Conservation (phyloP, 2,329 filamentous ascomycete species). For the Apiospora arundinis region DNA sequence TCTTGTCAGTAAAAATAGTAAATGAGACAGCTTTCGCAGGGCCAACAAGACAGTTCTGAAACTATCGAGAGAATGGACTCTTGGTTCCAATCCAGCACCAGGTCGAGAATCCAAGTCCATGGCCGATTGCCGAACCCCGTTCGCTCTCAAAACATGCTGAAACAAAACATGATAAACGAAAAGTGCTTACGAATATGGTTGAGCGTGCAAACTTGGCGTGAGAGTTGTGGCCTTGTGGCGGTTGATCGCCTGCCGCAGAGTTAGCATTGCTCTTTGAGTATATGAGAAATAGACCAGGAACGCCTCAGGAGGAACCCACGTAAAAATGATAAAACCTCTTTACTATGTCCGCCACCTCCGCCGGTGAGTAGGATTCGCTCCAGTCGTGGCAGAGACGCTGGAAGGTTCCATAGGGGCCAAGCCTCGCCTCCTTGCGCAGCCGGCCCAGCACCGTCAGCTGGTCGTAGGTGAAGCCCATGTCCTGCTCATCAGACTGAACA, state of each 20-base stretch:
- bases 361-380: conserved; percentile 34
- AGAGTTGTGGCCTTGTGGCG: conserved; percentile 70
- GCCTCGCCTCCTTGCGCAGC: conserved; percentile 27
- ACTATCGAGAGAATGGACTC: no score
- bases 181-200: background rate
- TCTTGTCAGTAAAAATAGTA: background rate
- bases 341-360: background rate
- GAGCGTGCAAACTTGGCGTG: conserved; percentile 60
- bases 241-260: conserved; percentile 51
- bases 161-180: background rate
- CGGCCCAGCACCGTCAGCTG: conserved; percentile 47
- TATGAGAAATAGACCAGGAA: no score
- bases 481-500: conserved; percentile 30
- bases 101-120: no score
- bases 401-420: conserved; percentile 48
- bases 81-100: no score
- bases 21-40: no score
- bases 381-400: conserved; percentile 54
- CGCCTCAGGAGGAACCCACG: no score
- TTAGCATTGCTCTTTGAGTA: background rate
- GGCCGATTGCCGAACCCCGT: no score
- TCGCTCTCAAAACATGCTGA: no score
- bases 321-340: conserved; percentile 47
- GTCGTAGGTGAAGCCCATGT: conserved; percentile 61
- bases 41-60: no score